These are phyloP conservation scores for Macaranga tanarius DNA, from an alignment of 441 rosid species.

Conservation along the genomic window DNA sequence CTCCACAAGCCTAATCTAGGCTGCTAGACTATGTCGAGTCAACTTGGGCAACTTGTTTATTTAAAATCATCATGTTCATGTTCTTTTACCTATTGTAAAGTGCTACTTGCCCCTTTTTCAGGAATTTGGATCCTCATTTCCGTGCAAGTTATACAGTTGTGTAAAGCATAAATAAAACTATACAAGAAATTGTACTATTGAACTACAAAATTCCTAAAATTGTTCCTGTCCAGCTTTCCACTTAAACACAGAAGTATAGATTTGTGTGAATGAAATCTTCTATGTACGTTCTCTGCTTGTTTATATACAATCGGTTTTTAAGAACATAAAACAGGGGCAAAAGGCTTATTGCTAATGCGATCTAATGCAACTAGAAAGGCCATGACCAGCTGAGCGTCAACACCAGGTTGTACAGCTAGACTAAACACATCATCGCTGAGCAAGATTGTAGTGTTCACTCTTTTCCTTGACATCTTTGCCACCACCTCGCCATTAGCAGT, in stretches of 20 bases:
- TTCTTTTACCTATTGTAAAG: too few species aligned
- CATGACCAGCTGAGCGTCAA: slow-evolving; percentile 40
- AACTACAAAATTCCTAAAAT: not conserved
- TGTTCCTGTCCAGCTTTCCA: not conserved
- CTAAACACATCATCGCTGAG: slow-evolving; percentile 49
- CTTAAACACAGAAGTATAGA: not conserved
- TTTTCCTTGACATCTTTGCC: slow-evolving; percentile 41
- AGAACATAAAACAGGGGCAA: slow-evolving; percentile 41
- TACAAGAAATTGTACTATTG: not conserved
- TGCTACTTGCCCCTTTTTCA: not conserved
- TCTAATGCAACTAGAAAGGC: slow-evolving; percentile 46
- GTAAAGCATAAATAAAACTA: not conserved
- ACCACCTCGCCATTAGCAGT: slow-evolving; percentile 28
- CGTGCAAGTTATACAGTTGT: too few species aligned
- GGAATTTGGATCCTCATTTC: not conserved
- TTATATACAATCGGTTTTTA: not conserved
- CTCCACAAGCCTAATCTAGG: not conserved
- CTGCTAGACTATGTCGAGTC: not conserved
- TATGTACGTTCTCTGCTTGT: not conserved
- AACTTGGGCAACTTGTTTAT: not conserved
- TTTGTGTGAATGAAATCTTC: not conserved
- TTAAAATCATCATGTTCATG: too few species aligned
- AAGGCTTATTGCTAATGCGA: slow-evolving; percentile 40
- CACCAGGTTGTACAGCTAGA: slow-evolving; percentile 46
- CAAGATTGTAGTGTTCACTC: slow-evolving; percentile 40